Evolutionary conservation across 371 early-diverging fungal species (phyloP).

Genomic region (Lichtheimia ornata): DNA sequence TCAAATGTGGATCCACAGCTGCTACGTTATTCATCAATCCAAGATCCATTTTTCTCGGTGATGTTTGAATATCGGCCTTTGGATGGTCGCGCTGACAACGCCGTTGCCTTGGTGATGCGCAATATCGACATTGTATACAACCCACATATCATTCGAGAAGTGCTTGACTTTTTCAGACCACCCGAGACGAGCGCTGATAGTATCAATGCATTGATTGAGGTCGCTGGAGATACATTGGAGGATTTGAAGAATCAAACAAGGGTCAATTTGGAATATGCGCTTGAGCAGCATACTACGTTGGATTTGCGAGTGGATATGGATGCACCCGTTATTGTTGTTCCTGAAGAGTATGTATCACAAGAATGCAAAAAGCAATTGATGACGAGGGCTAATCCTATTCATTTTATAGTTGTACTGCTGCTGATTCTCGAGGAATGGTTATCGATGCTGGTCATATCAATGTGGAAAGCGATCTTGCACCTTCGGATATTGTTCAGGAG

Average conservation of each 20-base stretch:
- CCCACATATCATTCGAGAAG: conserved; percentile 72
- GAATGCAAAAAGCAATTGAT: not conserved
- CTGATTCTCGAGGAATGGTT: conserved; percentile 71
- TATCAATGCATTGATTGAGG: conserved; percentile 70
- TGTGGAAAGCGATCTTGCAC: conserved; percentile 82
- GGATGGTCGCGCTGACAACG: conserved; percentile 88
- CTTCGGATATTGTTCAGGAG: conserved; percentile 66
- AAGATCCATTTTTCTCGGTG: conserved; percentile 81
- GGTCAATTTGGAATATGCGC: conserved; percentile 82
- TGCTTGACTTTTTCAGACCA: conserved; percentile 85
- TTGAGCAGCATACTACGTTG: conserved; percentile 87
- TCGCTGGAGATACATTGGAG: conserved; percentile 90
- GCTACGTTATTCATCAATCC: conserved; percentile 16
- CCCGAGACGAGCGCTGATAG: conserved; percentile 80
- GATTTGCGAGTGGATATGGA: conserved; percentile 94
- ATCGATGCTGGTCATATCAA: conserved; percentile 94
- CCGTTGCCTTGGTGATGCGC: conserved; percentile 80
- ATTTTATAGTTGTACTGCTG: conserved; percentile 63
- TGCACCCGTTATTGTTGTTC: conserved; percentile 96
- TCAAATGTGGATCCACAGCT: conserved; percentile 24
- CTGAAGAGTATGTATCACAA: conserved; percentile 65
- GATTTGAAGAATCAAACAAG: conserved; percentile 89
- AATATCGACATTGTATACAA: conserved; percentile 92
- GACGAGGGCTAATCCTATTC: not conserved
- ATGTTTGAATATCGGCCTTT: conserved; percentile 86